Base-by-base conservation (phyloP, 805 yeast genomes). In the Saccharomycopsis oosterbeekiorum region DNA sequence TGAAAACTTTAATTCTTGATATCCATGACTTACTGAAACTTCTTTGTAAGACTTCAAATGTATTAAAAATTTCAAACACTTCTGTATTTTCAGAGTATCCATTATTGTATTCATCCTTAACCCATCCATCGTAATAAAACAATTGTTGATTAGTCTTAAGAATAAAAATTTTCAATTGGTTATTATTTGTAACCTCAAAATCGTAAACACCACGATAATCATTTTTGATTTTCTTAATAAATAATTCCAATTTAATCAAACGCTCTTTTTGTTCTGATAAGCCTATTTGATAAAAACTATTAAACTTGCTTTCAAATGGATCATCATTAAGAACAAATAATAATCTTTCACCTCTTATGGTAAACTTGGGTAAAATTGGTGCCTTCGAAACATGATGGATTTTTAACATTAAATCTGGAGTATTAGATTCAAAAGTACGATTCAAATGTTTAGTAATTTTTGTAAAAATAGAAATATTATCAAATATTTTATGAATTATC, bases 251-350 rank as follows among this genome's bases (percentile, higher is more conserved):
- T 53, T 64, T 63, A 14, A 64, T 43, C 15, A 64, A 57, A 64
- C 97, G 76, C 58, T 77, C 74, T 65, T 75, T 77, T 69, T 89
- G 96, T 66, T 85, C 93, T n/a, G 77, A 62, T 21, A 73, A 58
- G 1, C 96, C 96, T 11, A 86, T 76, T 66, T 85, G 85, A 67
- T 80, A 84, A 34, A 86, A 81, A 68, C 82, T 75, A 24, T 82
- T 80, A 56, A 92, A 73, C 67, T 89, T 85, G 8, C 84, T 76
- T 71, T 93, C 98, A 70, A 92, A 91, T 8, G 96, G 93, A 71
- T 93, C 97, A 70, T 89, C 96, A 60, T 89, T 96, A 65, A 91
- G 77, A 26, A 86, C 78, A 43, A 91, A 73, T 4, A 86, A 76
- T 64, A 89, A 76, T 50, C 81, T 75, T 5, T 76, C 76, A 0